These are phyloP conservation scores for Mortierella sp. DNA, from an alignment of 371 early-diverging fungal species.

Conservation along the genomic window DNA sequence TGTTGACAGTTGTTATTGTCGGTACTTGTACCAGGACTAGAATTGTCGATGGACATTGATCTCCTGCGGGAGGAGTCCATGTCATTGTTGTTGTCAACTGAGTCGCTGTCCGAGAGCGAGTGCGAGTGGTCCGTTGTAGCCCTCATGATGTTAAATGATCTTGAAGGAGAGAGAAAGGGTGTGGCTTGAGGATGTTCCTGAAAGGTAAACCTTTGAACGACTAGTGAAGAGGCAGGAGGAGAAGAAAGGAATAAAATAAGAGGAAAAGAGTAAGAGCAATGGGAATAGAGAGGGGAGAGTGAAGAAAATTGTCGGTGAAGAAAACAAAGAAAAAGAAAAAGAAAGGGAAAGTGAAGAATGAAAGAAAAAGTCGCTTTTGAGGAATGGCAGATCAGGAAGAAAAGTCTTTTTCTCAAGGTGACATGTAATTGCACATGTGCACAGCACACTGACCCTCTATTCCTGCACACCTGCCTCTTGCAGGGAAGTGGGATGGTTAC, in stretches of 20 bases:
- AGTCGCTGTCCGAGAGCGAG: constrained; percentile 4
- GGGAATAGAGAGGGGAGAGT: neutral
- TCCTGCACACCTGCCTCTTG: neutral
- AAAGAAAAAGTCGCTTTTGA: neutral
- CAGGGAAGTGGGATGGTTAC: neutral
- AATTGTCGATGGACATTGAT: neutral
- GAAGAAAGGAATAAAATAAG: neutral
- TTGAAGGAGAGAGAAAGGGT: neutral
- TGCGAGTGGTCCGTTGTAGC: constrained; percentile 16
- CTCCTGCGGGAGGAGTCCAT: neutral
- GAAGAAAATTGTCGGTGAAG: neutral
- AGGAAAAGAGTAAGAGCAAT: neutral
- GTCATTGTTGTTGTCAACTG: neutral
- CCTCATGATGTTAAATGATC: neutral
- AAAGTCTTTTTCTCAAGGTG: neutral
- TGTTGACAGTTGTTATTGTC: neutral
- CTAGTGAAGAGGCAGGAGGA: neutral
- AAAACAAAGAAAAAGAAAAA: neutral
- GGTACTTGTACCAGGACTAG: neutral
- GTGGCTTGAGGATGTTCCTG: neutral
- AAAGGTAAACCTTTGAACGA: neutral
- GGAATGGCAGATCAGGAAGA: neutral
- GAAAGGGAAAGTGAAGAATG: neutral
- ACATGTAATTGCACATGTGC: constrained; percentile 5
- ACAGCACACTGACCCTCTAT: neutral